Evolutionary conservation across 495 filamentous ascomycete species (phyloP).

Genomic region (Diplogelasinospora grovesii): DNA sequence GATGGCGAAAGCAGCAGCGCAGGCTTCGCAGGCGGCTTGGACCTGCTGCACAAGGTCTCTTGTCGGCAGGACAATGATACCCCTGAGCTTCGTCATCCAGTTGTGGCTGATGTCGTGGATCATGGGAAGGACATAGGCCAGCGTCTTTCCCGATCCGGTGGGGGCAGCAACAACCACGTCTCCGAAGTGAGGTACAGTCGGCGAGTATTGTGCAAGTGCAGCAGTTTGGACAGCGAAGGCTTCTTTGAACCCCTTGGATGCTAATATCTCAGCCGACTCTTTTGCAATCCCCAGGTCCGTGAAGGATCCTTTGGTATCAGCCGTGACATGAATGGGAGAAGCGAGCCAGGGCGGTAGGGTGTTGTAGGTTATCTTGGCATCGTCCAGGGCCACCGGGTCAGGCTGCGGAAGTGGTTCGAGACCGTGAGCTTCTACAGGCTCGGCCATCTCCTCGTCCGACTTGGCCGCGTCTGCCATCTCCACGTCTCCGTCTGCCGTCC

Average conservation of each 20-base stretch:
- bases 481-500: slow-evolving; percentile 15
- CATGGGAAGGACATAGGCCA: slow-evolving; percentile 85
- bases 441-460: slow-evolving; percentile 17
- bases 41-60: slow-evolving; percentile 84
- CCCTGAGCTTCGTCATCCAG: slow-evolving; percentile 57
- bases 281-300: slow-evolving; percentile 45
- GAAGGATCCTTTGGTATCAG: slow-evolving; percentile 54
- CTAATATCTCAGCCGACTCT: slow-evolving; percentile 45
- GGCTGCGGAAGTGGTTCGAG: slow-evolving; percentile 76
- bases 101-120: slow-evolving; percentile 60
- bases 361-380: slow-evolving; percentile 45
- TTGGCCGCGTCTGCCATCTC: slow-evolving; percentile 22
- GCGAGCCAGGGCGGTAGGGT: slow-evolving; percentile 68
- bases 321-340: slow-evolving; percentile 57
- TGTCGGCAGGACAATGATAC: slow-evolving; percentile 80
- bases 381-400: slow-evolving; percentile 47
- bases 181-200: slow-evolving; percentile 47
- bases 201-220: slow-evolving; percentile 69
- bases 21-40: slow-evolving; percentile 61
- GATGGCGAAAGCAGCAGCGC: slow-evolving; percentile 42
- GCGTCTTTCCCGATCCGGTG: slow-evolving; percentile 90
- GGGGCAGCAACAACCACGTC: slow-evolving; percentile 84
- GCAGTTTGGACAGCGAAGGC: slow-evolving; percentile 83
- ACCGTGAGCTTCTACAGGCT: slow-evolving; percentile 50
- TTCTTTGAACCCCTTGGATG: slow-evolving; percentile 57